Base-by-base conservation (phyloP, 2,329 filamentous ascomycete genomes). In the Domatiomyces globalis region DNA sequence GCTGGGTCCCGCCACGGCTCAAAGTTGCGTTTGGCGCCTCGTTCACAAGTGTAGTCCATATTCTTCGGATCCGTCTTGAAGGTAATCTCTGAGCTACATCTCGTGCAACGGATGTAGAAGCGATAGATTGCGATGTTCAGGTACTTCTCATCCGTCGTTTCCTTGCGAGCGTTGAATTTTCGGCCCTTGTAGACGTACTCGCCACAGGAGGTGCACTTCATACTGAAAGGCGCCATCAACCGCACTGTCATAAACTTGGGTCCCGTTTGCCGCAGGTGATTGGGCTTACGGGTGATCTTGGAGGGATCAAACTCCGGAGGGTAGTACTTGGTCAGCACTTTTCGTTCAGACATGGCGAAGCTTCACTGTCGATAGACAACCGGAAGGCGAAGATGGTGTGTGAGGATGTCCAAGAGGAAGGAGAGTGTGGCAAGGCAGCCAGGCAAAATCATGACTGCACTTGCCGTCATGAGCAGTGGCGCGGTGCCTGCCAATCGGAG, bases 41-140 rank as follows among this genome's bases (percentile, higher is more conserved):
- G 76, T 66, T 94, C 79, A 69, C 78, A 82, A 46, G 75, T 79
- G 65, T 95, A 98, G 65, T 96, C 90, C 75, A 88, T 87, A 63
- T 89, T 89, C 67, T 94, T 94, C 0, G 92, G 92, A 60, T 98
- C 92, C 0, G 92, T 96, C 57, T 85, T 84, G 73, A 96, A 94
- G 0, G 86, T 88, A 60, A 96, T 95, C 64, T 95, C 87, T 44
- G 79, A 81, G 44, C 76, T 82, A 69, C 90, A 95, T 46, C 87
- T 73, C 33, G 89, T 94, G 69, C 90, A 95, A 6, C 87, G 78
- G 62, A 90, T 94, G 69, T 89, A 92, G 73, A 96, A 95, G 27
- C 84, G 80, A 70, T 83, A 92, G 57, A 94, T 88, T 54, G 87
- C 80, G 56, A 96, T 94, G 48, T 79, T 79, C 46, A 95, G 80